phyloP scores from a whole-genome alignment of 352 stramenopile genomes.

The Blastocystis hominis region DNA sequence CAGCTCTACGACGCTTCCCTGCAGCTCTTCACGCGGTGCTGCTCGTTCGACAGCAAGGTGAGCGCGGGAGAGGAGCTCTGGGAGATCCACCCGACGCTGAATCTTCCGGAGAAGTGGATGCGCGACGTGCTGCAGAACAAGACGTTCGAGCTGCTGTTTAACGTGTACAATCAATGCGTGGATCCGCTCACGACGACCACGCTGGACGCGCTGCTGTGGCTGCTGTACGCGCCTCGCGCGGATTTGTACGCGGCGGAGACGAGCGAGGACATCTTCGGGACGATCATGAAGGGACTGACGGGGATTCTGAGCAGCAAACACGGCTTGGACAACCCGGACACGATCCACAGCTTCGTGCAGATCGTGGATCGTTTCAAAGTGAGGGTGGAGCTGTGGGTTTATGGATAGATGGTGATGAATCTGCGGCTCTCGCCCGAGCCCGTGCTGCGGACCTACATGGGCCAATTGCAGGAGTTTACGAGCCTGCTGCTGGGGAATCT shows the following conservation, averaged over 20 bases:
- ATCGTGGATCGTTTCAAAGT: constrained; percentile 32
- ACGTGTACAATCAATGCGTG: background rate
- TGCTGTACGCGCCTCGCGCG: background rate
- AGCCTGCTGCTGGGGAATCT: background rate
- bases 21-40: constrained; percentile 8
- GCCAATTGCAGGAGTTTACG: background rate
- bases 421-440: background rate
- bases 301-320: background rate
- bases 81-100: constrained; percentile 6
- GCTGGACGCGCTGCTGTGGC: constrained; percentile 9
- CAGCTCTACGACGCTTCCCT: constrained; percentile 13
- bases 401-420: background rate
- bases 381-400: background rate
- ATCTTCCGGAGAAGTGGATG: background rate
- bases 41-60: background rate
- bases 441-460: background rate
- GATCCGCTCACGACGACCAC: background rate
- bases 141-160: constrained; percentile 4
- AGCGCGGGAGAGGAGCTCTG: background rate
- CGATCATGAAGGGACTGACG: background rate
- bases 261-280: background rate
- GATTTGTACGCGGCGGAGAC: background rate
- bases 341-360: constrained; percentile 34
- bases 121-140: background rate
- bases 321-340: constrained; percentile 33